A percentile compares a stretch with the other conserved stretches of the same genome.
Conservation (phyloP, 2,329 filamentous ascomycete species). For the Ophiostoma sp. region DNA sequence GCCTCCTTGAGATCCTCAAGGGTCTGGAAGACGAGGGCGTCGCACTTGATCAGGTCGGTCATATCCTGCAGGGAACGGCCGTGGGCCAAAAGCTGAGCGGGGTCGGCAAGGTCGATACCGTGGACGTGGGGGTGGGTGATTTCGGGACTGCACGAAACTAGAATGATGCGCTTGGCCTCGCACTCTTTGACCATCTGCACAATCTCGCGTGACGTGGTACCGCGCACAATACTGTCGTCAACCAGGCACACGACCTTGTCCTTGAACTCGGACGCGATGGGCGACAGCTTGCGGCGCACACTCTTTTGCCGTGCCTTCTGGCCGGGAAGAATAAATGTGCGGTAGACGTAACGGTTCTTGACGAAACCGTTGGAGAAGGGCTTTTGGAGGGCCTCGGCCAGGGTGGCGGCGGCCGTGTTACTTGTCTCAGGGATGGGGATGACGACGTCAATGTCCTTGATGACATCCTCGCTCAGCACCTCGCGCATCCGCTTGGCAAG, state of each 20-base stretch:
- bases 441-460: conserved; percentile 73
- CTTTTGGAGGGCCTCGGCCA: conserved; percentile 74
- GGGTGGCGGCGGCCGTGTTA: conserved; percentile 74
- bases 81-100: conserved; percentile 31
- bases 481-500: conserved; percentile 71
- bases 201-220: conserved; percentile 68
- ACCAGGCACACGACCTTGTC: conserved; percentile 79
- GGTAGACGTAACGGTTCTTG: conserved; percentile 86
- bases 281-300: conserved; percentile 84
- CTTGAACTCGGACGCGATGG: conserved; percentile 82
- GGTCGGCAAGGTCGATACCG: conserved; percentile 50
- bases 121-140: conserved; percentile 81
- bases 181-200: conserved; percentile 47
- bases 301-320: conserved; percentile 80
- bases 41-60: conserved; percentile 45
- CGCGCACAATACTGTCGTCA: conserved; percentile 65
- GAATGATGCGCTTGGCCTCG: conserved; percentile 45
- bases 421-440: conserved; percentile 54
- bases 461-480: conserved; percentile 65
- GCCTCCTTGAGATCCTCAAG: conserved; percentile 78
- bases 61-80: conserved; percentile 44
- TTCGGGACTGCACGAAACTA: conserved; percentile 79
- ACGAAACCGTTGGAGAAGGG: conserved; percentile 81
- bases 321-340: conserved; percentile 75
- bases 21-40: conserved; percentile 57